Evolutionary conservation across 2,329 filamentous ascomycete genomes (phyloP).

Genomic region (Aureobasidium zeae): DNA sequence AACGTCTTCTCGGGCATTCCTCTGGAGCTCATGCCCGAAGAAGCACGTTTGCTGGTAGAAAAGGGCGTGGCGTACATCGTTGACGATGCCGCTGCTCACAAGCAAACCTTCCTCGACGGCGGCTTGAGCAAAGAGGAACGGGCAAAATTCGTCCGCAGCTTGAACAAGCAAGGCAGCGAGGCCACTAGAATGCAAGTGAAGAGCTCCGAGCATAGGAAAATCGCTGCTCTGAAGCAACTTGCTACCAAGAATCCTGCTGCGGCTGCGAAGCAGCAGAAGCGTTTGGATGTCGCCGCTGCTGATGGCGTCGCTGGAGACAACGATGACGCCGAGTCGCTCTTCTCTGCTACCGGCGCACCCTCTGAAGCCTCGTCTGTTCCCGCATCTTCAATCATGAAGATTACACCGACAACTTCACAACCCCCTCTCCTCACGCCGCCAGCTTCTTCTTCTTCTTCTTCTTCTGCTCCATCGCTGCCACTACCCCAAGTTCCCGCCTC

Average conservation of each 20-base stretch:
- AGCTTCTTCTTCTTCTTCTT: too few relatives aligned
- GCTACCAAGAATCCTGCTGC: conserved; percentile 43
- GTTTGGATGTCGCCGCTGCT: conserved; percentile 6
- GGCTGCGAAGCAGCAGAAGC: conserved; percentile 3
- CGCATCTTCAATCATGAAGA: conserved; percentile 18
- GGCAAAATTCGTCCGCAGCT: conserved; percentile 49
- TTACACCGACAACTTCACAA: conserved; percentile 44
- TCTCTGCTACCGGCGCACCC: background rate
- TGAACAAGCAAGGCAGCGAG: conserved; percentile 47
- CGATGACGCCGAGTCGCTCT: conserved; percentile 13
- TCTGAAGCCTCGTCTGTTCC: conserved; percentile 2
- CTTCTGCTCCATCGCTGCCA: conserved; percentile 26
- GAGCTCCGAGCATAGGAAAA: conserved; percentile 42
- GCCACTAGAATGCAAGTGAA: conserved; percentile 38
- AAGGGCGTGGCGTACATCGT: conserved; percentile 68
- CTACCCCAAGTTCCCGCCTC: conserved; percentile 36
- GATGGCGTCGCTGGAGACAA: conserved; percentile 1
- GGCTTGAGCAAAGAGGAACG: conserved; percentile 50
- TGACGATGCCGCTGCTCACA: conserved; percentile 67
- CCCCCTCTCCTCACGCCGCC: conserved; percentile 30
- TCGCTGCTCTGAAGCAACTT: conserved; percentile 41
- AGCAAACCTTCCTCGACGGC: conserved; percentile 45
- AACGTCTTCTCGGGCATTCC: conserved; percentile 55
- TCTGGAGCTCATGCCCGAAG: conserved; percentile 82
- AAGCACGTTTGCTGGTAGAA: conserved; percentile 71